phyloP scores from a whole-genome alignment of 2,329 filamentous ascomycete genomes.

The Xylariaceae sp. region DNA sequence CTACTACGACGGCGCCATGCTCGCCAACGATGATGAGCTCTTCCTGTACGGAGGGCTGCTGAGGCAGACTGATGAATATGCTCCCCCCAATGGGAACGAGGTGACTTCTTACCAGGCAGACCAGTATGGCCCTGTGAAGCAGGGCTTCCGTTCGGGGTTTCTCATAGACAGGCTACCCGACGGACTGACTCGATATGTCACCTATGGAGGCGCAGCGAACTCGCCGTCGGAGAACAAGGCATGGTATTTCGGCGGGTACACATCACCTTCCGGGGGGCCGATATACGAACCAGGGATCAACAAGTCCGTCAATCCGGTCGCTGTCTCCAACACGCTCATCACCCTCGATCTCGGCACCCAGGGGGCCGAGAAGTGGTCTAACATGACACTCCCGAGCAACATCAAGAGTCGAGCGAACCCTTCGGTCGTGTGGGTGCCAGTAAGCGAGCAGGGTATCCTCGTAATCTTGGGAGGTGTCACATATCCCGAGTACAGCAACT shows the following conservation, averaged over 20 bases:
- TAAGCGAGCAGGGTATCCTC: slow-evolving; percentile 68
- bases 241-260: slow-evolving; percentile 65
- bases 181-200: slow-evolving; percentile 54
- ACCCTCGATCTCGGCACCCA: slow-evolving; percentile 54
- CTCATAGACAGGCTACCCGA: slow-evolving; percentile 35
- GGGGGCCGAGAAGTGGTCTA: slow-evolving; percentile 48
- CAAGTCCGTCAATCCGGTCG: slow-evolving; percentile 34
- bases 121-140: slow-evolving; percentile 43
- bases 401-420: slow-evolving; percentile 55
- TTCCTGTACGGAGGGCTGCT: slow-evolving; percentile 59
- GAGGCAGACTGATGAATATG: slow-evolving; percentile 30
- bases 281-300: slow-evolving; percentile 38
- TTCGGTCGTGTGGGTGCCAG: slow-evolving; percentile 70
- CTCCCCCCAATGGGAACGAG: slow-evolving; percentile 36
- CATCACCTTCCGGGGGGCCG: slow-evolving; percentile 42
- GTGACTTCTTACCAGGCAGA: slow-evolving; percentile 49
- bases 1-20: slow-evolving; percentile 57
- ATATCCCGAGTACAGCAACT: slow-evolving; percentile 45
- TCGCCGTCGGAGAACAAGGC: slow-evolving; percentile 66
- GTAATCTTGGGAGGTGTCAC: slow-evolving; percentile 72
- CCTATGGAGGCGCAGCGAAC: slow-evolving; percentile 58
- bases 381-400: slow-evolving; percentile 44
- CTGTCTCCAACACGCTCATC: slow-evolving; percentile 53
- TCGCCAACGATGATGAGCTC: slow-evolving; percentile 59
- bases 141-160: slow-evolving; percentile 41